phyloP scores from a whole-genome alignment of 352 stramenopile genomes.

The Pythium grandisporangium region DNA sequence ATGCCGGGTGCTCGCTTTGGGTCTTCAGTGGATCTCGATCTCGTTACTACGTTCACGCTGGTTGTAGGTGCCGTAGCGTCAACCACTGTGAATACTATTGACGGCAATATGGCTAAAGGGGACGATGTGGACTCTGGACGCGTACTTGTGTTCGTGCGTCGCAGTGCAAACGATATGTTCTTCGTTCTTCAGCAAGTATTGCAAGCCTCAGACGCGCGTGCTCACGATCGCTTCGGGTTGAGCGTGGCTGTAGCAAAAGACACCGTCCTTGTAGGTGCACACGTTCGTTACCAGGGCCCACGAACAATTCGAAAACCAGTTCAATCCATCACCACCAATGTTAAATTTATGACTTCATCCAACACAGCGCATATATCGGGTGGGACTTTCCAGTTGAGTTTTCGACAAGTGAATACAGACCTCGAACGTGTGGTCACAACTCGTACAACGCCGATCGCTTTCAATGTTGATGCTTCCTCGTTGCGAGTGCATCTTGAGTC shows the following conservation, averaged over 20 bases:
- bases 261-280: constrained; percentile 58
- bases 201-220: constrained; percentile 48
- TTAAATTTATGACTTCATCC: too few species aligned
- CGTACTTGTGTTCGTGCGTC: constrained; percentile 42
- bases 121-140: constrained; percentile 32
- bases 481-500: constrained; percentile 48
- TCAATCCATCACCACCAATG: constrained; percentile 40
- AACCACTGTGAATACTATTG: too few species aligned
- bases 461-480: constrained; percentile 25
- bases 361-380: too few species aligned
- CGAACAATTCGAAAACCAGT: constrained; percentile 70
- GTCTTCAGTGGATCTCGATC: constrained; percentile 56
- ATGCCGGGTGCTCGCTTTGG: constrained; percentile 62
- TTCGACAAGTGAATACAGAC: too few species aligned
- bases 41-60: constrained; percentile 58
- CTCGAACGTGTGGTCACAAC: too few species aligned
- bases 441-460: constrained; percentile 52
- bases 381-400: constrained; percentile 44
- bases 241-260: constrained; percentile 63
- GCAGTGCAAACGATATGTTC: constrained; percentile 41
- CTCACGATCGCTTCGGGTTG: constrained; percentile 61
- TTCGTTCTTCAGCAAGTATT: constrained; percentile 68
- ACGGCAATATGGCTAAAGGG: too few species aligned
- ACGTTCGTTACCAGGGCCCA: constrained; percentile 37
- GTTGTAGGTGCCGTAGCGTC: constrained; percentile 59